phyloP scores from a whole-genome alignment of 805 yeast genomes.

The Candida patagonica region DNA sequence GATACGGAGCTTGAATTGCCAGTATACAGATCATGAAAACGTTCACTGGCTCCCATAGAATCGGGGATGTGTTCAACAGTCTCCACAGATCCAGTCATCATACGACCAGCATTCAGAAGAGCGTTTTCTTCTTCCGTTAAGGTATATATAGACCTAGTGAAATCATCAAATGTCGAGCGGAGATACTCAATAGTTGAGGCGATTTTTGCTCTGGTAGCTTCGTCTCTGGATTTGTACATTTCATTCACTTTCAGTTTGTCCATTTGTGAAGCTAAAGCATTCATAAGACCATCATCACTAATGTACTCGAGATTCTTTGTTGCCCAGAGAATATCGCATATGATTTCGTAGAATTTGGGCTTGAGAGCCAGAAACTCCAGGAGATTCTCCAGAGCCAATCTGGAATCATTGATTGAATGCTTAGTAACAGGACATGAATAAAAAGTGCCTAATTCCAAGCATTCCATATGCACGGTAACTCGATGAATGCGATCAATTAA shows the following conservation, averaged over 20 bases:
- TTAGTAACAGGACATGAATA: constrained; percentile 10
- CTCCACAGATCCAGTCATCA: constrained; percentile 3
- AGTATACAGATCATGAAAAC: not conserved
- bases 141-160: not conserved
- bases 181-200: constrained; percentile 8
- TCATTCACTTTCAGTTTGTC: constrained; percentile 14
- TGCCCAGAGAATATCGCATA: constrained; percentile 9
- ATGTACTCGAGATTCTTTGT: constrained; percentile 11
- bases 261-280: constrained; percentile 13
- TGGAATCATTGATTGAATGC: no score
- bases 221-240: constrained; percentile 11
- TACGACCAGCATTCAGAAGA: constrained; percentile 2
- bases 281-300: constrained; percentile 12
- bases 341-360: constrained; percentile 48
- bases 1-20: not conserved
- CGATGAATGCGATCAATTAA: constrained; percentile 12
- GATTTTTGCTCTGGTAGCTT: constrained; percentile 9
- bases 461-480: constrained; percentile 30
- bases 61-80: not conserved
- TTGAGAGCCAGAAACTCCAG: constrained; percentile 62
- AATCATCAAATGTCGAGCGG: constrained; percentile 2
- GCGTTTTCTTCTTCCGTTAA: constrained; percentile 1
- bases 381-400: constrained; percentile 28
- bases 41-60: not conserved
- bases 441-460: constrained; percentile 20